A percentile compares a stretch with the other conserved stretches of the same genome.
Evolutionary conservation across 179 eudicot species (phyloP).

Genomic region (Beta macrorhiza): DNA sequence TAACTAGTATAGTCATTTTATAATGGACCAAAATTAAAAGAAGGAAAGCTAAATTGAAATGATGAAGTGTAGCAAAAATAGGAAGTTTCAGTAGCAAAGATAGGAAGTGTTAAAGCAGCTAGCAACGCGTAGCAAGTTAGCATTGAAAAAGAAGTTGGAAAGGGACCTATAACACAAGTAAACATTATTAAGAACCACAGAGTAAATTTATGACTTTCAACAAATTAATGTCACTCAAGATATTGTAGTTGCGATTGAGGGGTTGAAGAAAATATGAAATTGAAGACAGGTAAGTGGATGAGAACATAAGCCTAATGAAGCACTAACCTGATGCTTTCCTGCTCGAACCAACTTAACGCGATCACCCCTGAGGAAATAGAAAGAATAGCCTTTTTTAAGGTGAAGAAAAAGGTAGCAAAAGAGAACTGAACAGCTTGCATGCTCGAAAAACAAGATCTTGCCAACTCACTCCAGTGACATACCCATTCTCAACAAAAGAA

Average conservation of each 20-base stretch:
- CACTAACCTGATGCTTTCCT: constrained; percentile 86
- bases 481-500: constrained; percentile 97
- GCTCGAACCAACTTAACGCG: constrained; percentile 81
- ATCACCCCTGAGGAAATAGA: constrained; percentile 66
- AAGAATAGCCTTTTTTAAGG: background rate
- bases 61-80: too few species aligned
- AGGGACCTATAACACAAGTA: too few species aligned
- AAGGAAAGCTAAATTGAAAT: too few species aligned
- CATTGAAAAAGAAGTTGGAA: too few species aligned
- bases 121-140: too few species aligned
- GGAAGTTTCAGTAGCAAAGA: too few species aligned
- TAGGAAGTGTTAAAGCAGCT: too few species aligned
- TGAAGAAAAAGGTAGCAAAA: background rate
- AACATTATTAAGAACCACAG: too few species aligned
- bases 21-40: too few species aligned
- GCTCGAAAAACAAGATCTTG: background rate
- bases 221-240: background rate
- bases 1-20: too few species aligned
- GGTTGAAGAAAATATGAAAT: background rate
- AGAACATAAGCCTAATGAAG: background rate
- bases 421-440: background rate
- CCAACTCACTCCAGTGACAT: constrained; percentile 4
- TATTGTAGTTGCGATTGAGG: background rate
- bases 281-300: background rate
- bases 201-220: too few species aligned